Base-by-base conservation (phyloP, 78 protist genomes). In the Cavenderia fasciculata region DNA sequence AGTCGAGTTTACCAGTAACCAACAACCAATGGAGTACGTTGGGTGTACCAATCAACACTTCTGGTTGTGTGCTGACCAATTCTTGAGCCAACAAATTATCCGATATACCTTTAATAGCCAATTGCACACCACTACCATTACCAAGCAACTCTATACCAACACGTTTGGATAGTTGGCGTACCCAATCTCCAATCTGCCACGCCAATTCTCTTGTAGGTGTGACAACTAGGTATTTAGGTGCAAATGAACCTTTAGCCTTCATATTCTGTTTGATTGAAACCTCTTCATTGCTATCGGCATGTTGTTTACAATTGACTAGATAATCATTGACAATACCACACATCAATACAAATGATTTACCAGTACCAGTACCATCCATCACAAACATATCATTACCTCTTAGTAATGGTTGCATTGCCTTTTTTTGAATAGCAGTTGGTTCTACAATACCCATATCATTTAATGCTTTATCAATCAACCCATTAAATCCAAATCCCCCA, bases 151-250 rank as follows among this genome's bases (percentile, higher is more conserved):
- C 63, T 6, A 2, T 27, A 5, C 63, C 63, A 40, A 63, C 3
- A 38, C 31, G 11, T 27, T 4, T 21, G 10, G 73, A 40, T n/a
- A 82, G 10, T 34, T 40, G n/a, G 65, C 76, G 38, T 21, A 27
- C 19, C 90, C 90, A 82, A 31, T 65, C 57, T 27, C 72, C 90
- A 36, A 52, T 68, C 33, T 82, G 90, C 90, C 90, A 82, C 16
- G 78, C 25, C 31, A 82, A 49, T 36, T 82, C 90, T 49, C 90
- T 47, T 12, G 61, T 68, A 19, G 90, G 90, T 82, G 90, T 47
- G 16, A 82, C 62, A 1, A 82, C 33, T 1, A 82, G 18, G 33
- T 54, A 82, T 34, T 41, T 65, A 44, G 78, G 76, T 52, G 36
- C 11, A 27, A 77, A 19, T n/a, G n/a, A n/a, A n/a, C n/a, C n/a